Conservation (phyloP, 2,329 filamentous ascomycete species). For the Exserohilum turcica region DNA sequence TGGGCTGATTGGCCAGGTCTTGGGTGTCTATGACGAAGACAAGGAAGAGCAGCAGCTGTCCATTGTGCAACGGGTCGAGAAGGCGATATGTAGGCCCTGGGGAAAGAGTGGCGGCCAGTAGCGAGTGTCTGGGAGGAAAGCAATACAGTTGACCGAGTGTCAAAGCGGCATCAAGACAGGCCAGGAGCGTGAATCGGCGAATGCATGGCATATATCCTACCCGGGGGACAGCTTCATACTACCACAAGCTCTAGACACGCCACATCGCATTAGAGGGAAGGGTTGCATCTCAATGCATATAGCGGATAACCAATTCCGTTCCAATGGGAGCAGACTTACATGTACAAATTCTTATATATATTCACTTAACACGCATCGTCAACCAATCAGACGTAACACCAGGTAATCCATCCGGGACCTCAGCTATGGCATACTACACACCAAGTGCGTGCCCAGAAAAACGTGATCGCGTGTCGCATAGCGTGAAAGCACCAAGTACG, state of each 20-base stretch:
- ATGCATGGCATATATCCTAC: background rate
- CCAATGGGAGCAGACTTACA: background rate
- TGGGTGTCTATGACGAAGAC: conserved; percentile 63
- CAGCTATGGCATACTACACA: background rate
- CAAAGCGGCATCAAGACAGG: background rate
- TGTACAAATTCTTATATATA: background rate
- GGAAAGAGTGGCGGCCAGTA: conserved; percentile 17
- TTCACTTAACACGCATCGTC: background rate
- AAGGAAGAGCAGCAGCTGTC: conserved; percentile 19
- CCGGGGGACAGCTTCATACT: background rate
- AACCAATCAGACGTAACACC: background rate
- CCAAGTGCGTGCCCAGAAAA: background rate
- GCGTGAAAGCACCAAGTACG: conserved; percentile 25
- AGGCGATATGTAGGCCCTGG: conserved; percentile 17
- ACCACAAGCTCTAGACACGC: conserved; percentile 3
- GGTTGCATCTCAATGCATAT: conserved; percentile 5
- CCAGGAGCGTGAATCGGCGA: background rate
- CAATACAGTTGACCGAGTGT: background rate
- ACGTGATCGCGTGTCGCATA: conserved; percentile 23
- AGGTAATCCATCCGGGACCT: no score
- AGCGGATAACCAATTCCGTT: background rate
- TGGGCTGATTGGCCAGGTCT: conserved; percentile 74
- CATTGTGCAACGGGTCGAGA: conserved; percentile 18
- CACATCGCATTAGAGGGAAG: background rate
- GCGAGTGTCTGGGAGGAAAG: background rate